Evolutionary conservation across 495 filamentous ascomycete genomes (phyloP).

Genomic region (Thozetella sp.): DNA sequence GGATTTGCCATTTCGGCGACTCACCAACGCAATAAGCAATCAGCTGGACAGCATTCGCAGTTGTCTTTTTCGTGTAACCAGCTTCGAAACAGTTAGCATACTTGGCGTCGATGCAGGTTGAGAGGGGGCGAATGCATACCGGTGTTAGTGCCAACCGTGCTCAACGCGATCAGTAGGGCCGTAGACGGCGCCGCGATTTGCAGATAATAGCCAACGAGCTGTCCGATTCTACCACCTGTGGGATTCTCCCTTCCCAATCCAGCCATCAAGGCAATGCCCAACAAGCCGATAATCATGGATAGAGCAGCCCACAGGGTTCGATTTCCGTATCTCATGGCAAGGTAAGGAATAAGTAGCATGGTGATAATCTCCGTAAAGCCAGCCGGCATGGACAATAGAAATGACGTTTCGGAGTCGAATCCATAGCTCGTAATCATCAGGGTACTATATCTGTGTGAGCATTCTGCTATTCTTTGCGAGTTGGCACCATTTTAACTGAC

Average conservation of each 20-base stretch:
- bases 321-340: neutral
- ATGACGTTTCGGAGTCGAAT: neutral
- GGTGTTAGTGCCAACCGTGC: no score
- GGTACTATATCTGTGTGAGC: no score
- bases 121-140: no score
- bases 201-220: neutral
- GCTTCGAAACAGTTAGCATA: neutral
- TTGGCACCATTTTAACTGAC: no score
- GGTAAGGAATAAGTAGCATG: neutral
- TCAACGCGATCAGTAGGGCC: no score
- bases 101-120: no score
- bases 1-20: no score
- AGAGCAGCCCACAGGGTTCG: neutral
- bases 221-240: neutral
- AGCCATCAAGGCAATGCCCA: neutral
- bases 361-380: neutral
- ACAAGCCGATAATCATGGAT: neutral
- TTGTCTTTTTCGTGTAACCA: neutral
- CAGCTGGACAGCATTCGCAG: neutral
- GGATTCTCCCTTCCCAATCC: neutral
- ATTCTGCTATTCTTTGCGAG: no score
- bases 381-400: neutral
- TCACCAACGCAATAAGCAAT: neutral
- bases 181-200: neutral
- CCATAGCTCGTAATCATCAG: neutral